These are phyloP conservation scores for Urtica urens DNA, from an alignment of 306 rosid species.

Conservation along the genomic window DNA sequence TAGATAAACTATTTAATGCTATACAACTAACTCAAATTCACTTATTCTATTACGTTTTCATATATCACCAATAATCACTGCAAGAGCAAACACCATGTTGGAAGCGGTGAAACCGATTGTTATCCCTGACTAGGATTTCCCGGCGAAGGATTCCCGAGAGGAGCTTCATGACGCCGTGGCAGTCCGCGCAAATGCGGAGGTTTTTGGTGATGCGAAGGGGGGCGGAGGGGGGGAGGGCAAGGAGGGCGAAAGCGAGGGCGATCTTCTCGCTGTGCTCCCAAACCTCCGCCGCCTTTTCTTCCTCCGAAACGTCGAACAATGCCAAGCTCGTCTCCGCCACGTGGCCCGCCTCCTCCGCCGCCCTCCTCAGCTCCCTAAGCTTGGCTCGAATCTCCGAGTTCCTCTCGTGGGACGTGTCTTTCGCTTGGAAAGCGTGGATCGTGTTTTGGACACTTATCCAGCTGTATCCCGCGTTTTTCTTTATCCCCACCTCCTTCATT, in stretches of 20 bases:
- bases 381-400: slow-evolving; percentile 57
- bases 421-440: slow-evolving; percentile 64
- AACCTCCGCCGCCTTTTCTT: slow-evolving; percentile 62
- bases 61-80: slow-evolving; percentile 53
- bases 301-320: slow-evolving; percentile 65
- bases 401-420: slow-evolving; percentile 55
- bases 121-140: slow-evolving; percentile 62
- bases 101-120: slow-evolving; percentile 56
- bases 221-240: slow-evolving; percentile 51
- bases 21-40: too few species aligned
- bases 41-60: too few species aligned
- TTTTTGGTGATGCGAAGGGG: slow-evolving; percentile 58
- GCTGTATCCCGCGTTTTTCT: slow-evolving; percentile 66
- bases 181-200: slow-evolving; percentile 39
- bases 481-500: slow-evolving; percentile 70
- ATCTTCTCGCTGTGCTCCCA: slow-evolving; percentile 78
- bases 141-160: slow-evolving; percentile 52
- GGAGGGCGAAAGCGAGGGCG: slow-evolving; percentile 71
- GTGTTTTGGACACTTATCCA: slow-evolving; percentile 63
- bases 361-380: slow-evolving; percentile 40
- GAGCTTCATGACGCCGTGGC: slow-evolving; percentile 35
- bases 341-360: slow-evolving; percentile 61
- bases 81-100: slow-evolving; percentile 51
- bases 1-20: too few species aligned
- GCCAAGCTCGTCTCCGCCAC: slow-evolving; percentile 52